phyloP scores from a whole-genome alignment of 148 eudicot genomes.

The Nyssa sinensis region DNA sequence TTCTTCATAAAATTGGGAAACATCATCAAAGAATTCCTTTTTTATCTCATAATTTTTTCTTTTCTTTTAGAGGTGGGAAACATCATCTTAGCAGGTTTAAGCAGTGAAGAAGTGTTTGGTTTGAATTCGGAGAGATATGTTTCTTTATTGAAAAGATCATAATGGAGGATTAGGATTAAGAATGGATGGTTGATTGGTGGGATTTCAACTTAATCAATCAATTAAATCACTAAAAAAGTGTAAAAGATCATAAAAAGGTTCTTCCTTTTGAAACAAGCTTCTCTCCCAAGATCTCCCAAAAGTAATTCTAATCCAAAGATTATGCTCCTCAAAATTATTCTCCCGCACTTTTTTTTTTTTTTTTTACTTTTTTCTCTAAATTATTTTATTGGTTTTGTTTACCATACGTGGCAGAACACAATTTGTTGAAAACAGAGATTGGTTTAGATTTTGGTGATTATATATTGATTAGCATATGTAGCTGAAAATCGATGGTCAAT shows the following conservation, averaged over 20 bases:
- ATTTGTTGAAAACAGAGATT: too few relatives aligned
- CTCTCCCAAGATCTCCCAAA: not conserved
- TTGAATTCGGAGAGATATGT: not conserved
- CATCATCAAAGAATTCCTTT: too few relatives aligned
- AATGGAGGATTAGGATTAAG: not conserved
- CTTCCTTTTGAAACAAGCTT: not conserved
- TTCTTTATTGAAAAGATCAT: slow-evolving; percentile 1
- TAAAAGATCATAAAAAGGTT: not conserved
- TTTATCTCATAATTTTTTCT: not conserved
- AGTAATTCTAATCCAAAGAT: not conserved
- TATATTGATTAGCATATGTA: too few relatives aligned
- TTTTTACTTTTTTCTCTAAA: too few relatives aligned
- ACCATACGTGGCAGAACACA: not conserved
- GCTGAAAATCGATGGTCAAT: too few relatives aligned
- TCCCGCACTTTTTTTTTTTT: not conserved
- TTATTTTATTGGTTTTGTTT: not conserved
- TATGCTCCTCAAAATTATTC: not conserved
- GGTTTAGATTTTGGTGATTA: too few relatives aligned
- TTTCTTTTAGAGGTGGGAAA: not conserved
- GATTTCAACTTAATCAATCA: not conserved
- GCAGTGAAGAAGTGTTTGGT: not conserved
- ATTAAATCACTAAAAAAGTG: not conserved
- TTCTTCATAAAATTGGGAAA: not conserved
- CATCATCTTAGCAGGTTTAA: not conserved
- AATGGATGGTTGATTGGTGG: too few relatives aligned